Evolutionary conservation across 2,329 filamentous ascomycete genomes (phyloP), one percentile per base, ranked within the genome.

Genomic region (Alternaria sp.): DNA sequence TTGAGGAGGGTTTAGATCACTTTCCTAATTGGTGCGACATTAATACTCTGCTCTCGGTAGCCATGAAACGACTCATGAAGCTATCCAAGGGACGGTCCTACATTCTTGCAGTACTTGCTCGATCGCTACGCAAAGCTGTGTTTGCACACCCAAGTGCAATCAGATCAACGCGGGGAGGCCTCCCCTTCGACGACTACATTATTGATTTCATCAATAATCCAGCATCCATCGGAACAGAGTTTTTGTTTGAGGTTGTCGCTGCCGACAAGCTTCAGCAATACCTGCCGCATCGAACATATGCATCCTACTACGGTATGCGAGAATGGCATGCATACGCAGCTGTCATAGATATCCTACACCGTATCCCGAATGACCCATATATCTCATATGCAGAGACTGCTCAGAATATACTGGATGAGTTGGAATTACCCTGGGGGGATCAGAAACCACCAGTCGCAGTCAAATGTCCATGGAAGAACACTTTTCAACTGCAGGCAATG

Each of bases 381-480:
- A 1, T 10, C 37, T 18, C 37, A 41, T 10, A 1, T 18, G 9
- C 65, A 2, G 41, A 51, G 4, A 57, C 76, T 21, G 71, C 72
- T 11, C 70, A 66, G 55, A 56, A 66, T 3, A 69, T 84, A 1
- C 66, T 84, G 9, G 57, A 74, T n/a, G 65, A 66, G 6, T 60
- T 84, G 2, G 59, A 84, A 5, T 66, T 82, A 26, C 82, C 79
- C 10, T 86, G 84, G 83, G 69, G 71, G 20, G 68, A 70, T 12
- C 84, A 85, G 63, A 81, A 79, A 63, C 66, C 74, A 11, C 81
- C 83, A 4, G 72, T 82, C 10, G 81, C 81, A 5, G 80, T 82
- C 37, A 81, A 84, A 43, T 81, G 76, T 62, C 80, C 81, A 50
- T 85, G 82, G 82, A 86, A 86, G 66, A 78, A 80, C n/a, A 79